Percentiles rank a stretch among this genome's conserved stretches.
phyloP scores from a whole-genome alignment of 1,284 basidiomycete species.

The Moesziomyces globuligerus region DNA sequence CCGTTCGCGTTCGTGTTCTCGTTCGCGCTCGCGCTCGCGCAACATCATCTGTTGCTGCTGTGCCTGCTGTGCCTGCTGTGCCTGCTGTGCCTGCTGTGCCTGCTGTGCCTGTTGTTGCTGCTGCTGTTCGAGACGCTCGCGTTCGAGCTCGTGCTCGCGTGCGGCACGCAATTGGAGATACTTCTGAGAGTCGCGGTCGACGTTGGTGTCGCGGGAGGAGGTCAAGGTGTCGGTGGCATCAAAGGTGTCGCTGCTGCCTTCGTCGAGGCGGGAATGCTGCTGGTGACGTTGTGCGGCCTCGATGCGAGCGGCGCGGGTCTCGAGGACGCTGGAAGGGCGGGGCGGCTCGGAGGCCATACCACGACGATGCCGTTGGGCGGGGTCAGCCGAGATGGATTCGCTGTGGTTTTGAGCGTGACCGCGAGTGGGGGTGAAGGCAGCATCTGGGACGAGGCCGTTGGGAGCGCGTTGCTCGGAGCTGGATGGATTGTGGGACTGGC shows the following conservation, averaged over 20 bases:
- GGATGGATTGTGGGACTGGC: slow-evolving; percentile 25
- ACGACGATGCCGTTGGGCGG: slow-evolving; percentile 31
- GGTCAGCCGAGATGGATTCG: slow-evolving; percentile 26
- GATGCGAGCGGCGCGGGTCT: slow-evolving; percentile 36
- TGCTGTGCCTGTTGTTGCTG: slow-evolving; percentile 28
- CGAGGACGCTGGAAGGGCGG: slow-evolving; percentile 52
- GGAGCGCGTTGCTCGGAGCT: slow-evolving; percentile 3
- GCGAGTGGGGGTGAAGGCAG: slow-evolving; percentile 20
- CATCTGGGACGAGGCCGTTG: slow-evolving; percentile 33
- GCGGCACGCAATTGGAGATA: slow-evolving; percentile 29
- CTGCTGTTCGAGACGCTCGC: slow-evolving; percentile 10
- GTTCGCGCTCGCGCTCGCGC: slow-evolving; percentile 26
- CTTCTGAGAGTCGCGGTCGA: slow-evolving; percentile 37
- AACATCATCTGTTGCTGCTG: slow-evolving; percentile 15
- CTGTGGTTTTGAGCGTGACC: slow-evolving; percentile 23
- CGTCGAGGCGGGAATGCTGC: slow-evolving; percentile 27
- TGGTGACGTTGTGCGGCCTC: slow-evolving; percentile 40
- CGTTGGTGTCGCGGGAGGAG: slow-evolving; percentile 40
- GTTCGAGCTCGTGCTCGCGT: slow-evolving; percentile 28
- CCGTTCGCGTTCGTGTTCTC: slow-evolving; percentile 19
- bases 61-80: slow-evolving; percentile 25
- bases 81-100: slow-evolving; percentile 20
- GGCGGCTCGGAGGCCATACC: slow-evolving; percentile 44
- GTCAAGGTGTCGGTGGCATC: slow-evolving; percentile 33
- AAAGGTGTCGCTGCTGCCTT: slow-evolving; percentile 38